phyloP scores from a whole-genome alignment of 805 yeast species.

The Wickerhamiella azyma region DNA sequence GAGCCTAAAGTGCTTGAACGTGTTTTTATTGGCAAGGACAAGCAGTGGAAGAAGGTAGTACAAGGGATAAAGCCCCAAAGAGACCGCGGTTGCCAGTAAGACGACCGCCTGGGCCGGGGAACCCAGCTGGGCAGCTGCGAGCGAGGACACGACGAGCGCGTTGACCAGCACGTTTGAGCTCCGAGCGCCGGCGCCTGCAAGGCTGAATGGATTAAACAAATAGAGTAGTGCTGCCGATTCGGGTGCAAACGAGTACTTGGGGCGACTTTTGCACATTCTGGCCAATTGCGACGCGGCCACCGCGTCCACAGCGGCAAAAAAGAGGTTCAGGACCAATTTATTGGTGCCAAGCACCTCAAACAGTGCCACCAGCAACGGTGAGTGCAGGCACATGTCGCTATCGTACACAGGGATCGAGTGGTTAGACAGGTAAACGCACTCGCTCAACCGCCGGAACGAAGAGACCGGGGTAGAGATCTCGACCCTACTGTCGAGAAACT shows the following conservation, averaged over 20 bases:
- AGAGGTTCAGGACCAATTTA: slow-evolving; percentile 25
- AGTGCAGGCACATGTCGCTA: slow-evolving; percentile 80
- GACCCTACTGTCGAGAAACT: slow-evolving; percentile 35
- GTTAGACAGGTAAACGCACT: slow-evolving; percentile 52
- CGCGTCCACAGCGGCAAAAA: slow-evolving; percentile 50
- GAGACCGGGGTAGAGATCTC: slow-evolving; percentile 62
- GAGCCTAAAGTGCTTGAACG: slow-evolving; percentile 5
- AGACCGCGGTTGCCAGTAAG: slow-evolving; percentile 47
- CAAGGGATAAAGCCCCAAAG: slow-evolving; percentile 49
- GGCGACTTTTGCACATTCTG: slow-evolving; percentile 27
- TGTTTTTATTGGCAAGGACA: slow-evolving; percentile 7
- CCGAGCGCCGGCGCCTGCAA: slow-evolving; percentile 53
- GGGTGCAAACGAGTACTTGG: slow-evolving; percentile 22
- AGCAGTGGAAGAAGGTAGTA: slow-evolving; percentile 30
- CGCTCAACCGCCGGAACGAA: slow-evolving; percentile 47
- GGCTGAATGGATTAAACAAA: slow-evolving; percentile 66
- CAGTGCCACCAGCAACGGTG: slow-evolving; percentile 53
- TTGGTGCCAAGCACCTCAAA: slow-evolving; percentile 25
- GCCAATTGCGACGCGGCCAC: slow-evolving; percentile 42
- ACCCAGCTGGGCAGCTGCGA: slow-evolving; percentile 32
- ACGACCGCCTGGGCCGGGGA: slow-evolving; percentile 35
- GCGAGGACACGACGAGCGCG: slow-evolving; percentile 37
- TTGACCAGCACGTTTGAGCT: slow-evolving; percentile 53
- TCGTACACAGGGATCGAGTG: slow-evolving; percentile 53
- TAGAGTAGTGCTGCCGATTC: slow-evolving; percentile 48